A percentile compares a stretch with the other conserved stretches of the same genome.
phyloP scores from a whole-genome alignment of 495 filamentous ascomycete species.

The Aspergillus sclerotioniger region DNA sequence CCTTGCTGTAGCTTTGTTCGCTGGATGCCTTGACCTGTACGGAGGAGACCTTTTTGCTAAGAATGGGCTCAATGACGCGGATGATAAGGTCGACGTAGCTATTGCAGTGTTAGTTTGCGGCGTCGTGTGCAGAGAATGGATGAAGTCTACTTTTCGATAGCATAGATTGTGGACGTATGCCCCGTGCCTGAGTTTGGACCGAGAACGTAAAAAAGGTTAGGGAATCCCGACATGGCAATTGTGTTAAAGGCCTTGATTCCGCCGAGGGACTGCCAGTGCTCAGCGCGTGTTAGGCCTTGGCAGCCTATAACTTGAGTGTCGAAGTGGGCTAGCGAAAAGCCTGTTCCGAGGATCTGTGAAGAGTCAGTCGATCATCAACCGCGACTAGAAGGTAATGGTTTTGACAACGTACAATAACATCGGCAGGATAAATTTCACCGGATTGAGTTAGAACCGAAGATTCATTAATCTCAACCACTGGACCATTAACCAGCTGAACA shows the following conservation, averaged over 20 bases:
- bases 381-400: too few relatives aligned
- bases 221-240: conserved; percentile 17
- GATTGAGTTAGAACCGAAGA: conserved; percentile 17
- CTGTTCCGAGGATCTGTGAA: conserved; percentile 6
- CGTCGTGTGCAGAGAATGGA: background rate
- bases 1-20: background rate
- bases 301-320: conserved; percentile 12
- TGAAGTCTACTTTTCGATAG: conserved; percentile 10
- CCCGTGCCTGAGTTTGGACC: conserved; percentile 13
- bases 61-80: conserved; percentile 11
- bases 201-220: conserved; percentile 16
- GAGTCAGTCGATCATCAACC: too few relatives aligned
- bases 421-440: conserved; percentile 8
- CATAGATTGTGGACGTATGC: conserved; percentile 5
- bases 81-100: conserved; percentile 15
- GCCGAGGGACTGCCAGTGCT: conserved; percentile 5
- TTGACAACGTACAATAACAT: conserved; percentile 16
- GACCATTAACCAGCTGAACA: conserved; percentile 16
- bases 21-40: conserved; percentile 1
- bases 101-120: background rate
- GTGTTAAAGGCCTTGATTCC: conserved; percentile 7
- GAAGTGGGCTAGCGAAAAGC: conserved; percentile 14
- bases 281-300: conserved; percentile 4
- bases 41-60: conserved; percentile 3
- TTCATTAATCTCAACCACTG: conserved; percentile 9